phyloP scores from a whole-genome alignment of 2,329 filamentous ascomycete genomes.

The Chrysosporium queenslandicum region DNA sequence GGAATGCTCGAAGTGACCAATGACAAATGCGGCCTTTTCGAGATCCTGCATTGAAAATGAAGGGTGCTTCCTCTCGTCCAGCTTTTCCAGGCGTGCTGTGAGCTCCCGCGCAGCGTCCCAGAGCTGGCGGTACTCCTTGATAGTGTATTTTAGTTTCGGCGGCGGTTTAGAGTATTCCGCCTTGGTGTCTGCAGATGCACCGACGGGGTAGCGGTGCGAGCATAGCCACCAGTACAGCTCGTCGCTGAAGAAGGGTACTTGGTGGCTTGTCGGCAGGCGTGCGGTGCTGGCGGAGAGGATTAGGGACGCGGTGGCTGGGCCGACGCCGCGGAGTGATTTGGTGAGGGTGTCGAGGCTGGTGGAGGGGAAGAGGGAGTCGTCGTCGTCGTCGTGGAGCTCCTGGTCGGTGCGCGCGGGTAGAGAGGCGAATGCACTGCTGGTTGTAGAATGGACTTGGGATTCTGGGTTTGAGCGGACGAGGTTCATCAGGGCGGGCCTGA shows the following conservation, averaged over 20 bases:
- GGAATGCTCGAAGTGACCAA: slow-evolving; percentile 27
- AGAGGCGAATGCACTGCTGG: slow-evolving; percentile 22
- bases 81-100: slow-evolving; percentile 20
- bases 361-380: slow-evolving; percentile 22
- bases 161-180: neutral
- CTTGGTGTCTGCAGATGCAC: neutral
- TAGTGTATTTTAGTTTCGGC: slow-evolving; percentile 33
- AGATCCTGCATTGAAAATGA: slow-evolving; percentile 26
- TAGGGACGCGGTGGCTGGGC: slow-evolving; percentile 36
- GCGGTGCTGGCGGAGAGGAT: slow-evolving; percentile 27
- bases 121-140: slow-evolving; percentile 30
- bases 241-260: slow-evolving; percentile 37
- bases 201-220: slow-evolving; percentile 21
- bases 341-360: slow-evolving; percentile 27
- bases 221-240: slow-evolving; percentile 35
- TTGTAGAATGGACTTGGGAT: slow-evolving; percentile 22
- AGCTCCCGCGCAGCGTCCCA: slow-evolving; percentile 25
- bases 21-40: slow-evolving; percentile 32
- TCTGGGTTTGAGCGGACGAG: slow-evolving; percentile 32
- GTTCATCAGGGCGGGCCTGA: slow-evolving; percentile 32
- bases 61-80: neutral
- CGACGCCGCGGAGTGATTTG: slow-evolving; percentile 33
- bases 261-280: neutral
- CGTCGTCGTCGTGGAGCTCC: slow-evolving; percentile 13
- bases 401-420: neutral